A percentile compares a stretch with the other conserved stretches of the same genome.
phyloP scores from a whole-genome alignment of 1,139 yeast genomes.

The Taiozyma sp. region DNA sequence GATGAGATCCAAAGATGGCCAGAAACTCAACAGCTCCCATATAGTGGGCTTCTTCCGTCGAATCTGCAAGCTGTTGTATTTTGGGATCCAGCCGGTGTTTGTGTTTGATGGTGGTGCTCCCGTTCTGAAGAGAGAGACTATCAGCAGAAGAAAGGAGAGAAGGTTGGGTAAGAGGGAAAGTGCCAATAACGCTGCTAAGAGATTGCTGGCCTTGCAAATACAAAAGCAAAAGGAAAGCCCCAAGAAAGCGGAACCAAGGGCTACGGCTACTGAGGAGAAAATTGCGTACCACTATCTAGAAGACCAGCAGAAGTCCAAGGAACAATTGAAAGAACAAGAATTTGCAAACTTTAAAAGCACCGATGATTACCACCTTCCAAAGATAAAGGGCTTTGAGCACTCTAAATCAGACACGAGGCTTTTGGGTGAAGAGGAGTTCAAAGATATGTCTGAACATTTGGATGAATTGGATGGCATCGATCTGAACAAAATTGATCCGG shows the following conservation, averaged over 20 bases:
- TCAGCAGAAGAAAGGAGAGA: constrained; percentile 61
- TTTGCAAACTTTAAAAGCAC: constrained; percentile 29
- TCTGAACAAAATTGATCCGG: constrained; percentile 65
- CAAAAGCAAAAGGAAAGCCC: constrained; percentile 45
- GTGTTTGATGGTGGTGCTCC: constrained; percentile 99
- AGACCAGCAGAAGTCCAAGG: constrained; percentile 33
- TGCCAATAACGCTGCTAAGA: constrained; percentile 73
- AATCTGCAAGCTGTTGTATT: constrained; percentile 83
- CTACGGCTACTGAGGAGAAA: constrained; percentile 9
- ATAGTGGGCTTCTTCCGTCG: constrained; percentile 92
- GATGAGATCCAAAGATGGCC: constrained; percentile 82
- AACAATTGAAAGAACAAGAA: constrained; percentile 3
- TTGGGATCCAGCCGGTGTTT: constrained; percentile 89
- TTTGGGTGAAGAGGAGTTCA: constrained; percentile 67
- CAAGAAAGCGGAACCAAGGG: constrained; percentile 1
- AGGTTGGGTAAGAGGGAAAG: constrained; percentile 73
- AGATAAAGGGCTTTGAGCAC: constrained; percentile 43
- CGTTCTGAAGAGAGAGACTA: constrained; percentile 70
- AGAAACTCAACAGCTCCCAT: constrained; percentile 75
- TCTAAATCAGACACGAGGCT: constrained; percentile 61
- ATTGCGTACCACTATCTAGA: constrained; percentile 32
- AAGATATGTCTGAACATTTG: constrained; percentile 53
- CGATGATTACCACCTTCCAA: constrained; percentile 89
- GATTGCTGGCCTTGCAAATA: constrained; percentile 73
- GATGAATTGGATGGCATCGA: constrained; percentile 72